Percentiles rank a stretch among this genome's conserved stretches.
phyloP scores from a whole-genome alignment of 805 yeast genomes.

The Candida manassasensis region DNA sequence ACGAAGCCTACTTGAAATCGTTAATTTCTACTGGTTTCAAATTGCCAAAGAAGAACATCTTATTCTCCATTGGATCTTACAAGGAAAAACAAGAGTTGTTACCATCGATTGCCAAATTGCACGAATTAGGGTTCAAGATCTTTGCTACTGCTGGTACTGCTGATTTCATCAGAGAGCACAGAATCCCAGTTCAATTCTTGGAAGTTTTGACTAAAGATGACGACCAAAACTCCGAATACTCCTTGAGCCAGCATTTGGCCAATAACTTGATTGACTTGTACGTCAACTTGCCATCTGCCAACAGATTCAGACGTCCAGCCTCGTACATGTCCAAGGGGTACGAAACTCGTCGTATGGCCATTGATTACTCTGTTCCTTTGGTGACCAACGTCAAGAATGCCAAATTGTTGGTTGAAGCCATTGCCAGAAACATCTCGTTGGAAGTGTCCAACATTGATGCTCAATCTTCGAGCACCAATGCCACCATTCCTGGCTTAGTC shows the following conservation, averaged over 20 bases:
- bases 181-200: conserved; percentile 88
- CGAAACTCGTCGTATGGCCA: conserved; percentile 99
- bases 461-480: conserved; percentile 83
- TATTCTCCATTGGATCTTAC: conserved; percentile 92
- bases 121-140: conserved; percentile 80
- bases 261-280: conserved; percentile 94
- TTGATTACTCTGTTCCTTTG: conserved; percentile 94
- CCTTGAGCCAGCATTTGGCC: conserved; percentile 93
- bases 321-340: conserved; percentile 96
- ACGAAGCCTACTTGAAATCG: conserved; percentile 95
- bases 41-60: conserved; percentile 89
- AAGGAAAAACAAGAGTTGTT: conserved; percentile 92
- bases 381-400: conserved; percentile 98
- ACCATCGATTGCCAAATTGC: conserved; percentile 77
- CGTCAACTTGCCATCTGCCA: conserved; percentile 93
- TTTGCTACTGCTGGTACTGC: conserved; percentile 99
- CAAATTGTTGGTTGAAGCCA: conserved; percentile 90
- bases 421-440: conserved; percentile 63
- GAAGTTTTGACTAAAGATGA: conserved; percentile 76
- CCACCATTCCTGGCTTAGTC: conserved; percentile 80
- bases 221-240: conserved; percentile 86
- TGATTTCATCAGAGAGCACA: conserved; percentile 94
- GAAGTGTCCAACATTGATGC: conserved; percentile 77
- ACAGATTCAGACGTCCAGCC: conserved; percentile 98
- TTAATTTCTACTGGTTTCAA: conserved; percentile 93